Conservation (phyloP, 768 basidiomycete genomes). For the Suillus luteus region DNA sequence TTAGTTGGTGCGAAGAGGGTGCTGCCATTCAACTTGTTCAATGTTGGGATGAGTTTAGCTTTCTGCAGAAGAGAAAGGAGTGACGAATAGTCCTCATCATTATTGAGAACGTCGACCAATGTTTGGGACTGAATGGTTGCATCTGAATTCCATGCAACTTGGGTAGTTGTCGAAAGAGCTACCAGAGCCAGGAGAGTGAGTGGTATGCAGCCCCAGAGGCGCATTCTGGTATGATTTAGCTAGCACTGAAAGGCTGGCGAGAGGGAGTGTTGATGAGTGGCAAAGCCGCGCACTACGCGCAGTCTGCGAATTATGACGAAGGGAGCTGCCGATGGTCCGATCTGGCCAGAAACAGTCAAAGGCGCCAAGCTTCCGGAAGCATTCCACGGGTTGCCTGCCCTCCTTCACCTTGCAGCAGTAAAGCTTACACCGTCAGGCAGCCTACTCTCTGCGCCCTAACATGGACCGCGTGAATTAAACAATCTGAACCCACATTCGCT, state of each 20-base stretch:
- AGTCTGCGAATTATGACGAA: conserved; percentile 9
- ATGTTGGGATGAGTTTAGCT: conserved; percentile 85
- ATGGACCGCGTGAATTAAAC: conserved; percentile 1
- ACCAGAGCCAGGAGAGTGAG: conserved; percentile 34
- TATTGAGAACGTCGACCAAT: conserved; percentile 75
- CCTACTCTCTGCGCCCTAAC: not conserved
- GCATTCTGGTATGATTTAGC: conserved; percentile 27
- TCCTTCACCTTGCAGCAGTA: conserved; percentile 4
- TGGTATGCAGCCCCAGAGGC: conserved; percentile 36
- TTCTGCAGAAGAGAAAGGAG: conserved; percentile 78
- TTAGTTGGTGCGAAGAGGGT: conserved; percentile 97
- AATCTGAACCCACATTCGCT: conserved; percentile 10
- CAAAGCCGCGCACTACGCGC: not conserved
- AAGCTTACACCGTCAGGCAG: not conserved
- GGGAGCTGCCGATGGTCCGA: not conserved
- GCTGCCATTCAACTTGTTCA: conserved; percentile 80
- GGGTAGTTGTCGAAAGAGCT: conserved; percentile 20
- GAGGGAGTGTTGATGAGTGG: not conserved
- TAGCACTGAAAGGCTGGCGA: conserved; percentile 12
- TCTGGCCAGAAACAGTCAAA: not conserved
- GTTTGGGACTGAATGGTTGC: conserved; percentile 46
- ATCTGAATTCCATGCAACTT: conserved; percentile 26
- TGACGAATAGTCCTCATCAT: conserved; percentile 75
- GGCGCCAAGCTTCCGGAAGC: not conserved
- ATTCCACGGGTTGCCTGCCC: conserved; percentile 2